Percentiles rank a stretch among this genome's conserved stretches.
These are phyloP conservation scores for Suhomyces maxii DNA, from an alignment of 1,139 yeast genomes.

Conservation along the genomic window DNA sequence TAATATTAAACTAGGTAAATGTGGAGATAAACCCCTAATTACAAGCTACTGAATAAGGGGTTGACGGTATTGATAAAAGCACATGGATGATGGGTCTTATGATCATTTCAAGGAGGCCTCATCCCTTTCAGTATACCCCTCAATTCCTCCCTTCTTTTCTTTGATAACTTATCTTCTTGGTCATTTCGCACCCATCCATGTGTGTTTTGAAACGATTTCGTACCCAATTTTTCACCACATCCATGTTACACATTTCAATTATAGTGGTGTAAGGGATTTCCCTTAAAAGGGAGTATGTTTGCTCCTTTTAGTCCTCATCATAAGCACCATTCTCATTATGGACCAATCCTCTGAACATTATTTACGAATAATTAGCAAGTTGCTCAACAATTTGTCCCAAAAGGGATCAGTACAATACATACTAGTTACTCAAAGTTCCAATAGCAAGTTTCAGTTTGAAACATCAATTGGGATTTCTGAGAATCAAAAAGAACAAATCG, in stretches of 20 bases:
- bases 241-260: background rate
- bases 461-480: slow-evolving; percentile 17
- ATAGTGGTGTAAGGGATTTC: background rate
- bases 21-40: background rate
- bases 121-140: no score
- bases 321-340: background rate
- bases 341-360: background rate
- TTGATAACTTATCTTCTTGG: no score
- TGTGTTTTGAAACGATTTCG: slow-evolving; percentile 5
- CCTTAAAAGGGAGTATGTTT: background rate
- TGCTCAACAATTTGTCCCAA: slow-evolving; percentile 3
- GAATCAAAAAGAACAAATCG: slow-evolving; percentile 14
- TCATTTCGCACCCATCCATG: background rate
- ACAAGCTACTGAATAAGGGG: no score
- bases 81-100: no score
- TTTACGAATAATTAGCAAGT: background rate
- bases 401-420: slow-evolving; percentile 7
- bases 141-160: no score
- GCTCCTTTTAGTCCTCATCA: background rate
- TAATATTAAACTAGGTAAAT: background rate
- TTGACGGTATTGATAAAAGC: no score
- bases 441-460: slow-evolving; percentile 7
- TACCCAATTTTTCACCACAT: slow-evolving; percentile 4
- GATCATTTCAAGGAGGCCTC: no score
- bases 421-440: slow-evolving; percentile 7